phyloP scores from a whole-genome alignment of 352 stramenopile species.

The Aphanomyces invadans region DNA sequence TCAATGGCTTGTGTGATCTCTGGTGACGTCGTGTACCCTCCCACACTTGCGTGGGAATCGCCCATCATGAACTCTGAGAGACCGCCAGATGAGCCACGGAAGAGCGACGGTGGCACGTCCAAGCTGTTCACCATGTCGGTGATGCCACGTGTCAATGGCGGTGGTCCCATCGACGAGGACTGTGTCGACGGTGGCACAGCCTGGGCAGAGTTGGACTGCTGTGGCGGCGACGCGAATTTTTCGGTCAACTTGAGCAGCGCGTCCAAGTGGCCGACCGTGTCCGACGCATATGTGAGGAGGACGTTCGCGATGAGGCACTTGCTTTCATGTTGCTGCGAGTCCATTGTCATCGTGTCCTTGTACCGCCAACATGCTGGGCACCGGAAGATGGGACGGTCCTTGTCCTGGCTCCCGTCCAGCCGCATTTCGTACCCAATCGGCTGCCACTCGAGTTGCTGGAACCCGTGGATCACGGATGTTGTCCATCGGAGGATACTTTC shows the following conservation, averaged over 20 bases:
- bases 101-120: conserved; percentile 57
- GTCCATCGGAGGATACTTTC: conserved; percentile 71
- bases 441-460: conserved; percentile 77
- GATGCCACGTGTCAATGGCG: conserved; percentile 33
- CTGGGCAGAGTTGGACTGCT: neutral
- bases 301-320: conserved; percentile 81
- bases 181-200: conserved; percentile 28
- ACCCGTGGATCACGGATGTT: conserved; percentile 55
- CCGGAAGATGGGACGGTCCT: conserved; percentile 69
- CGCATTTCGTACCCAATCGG: conserved; percentile 74
- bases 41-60: conserved; percentile 42
- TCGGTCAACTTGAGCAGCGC: conserved; percentile 74
- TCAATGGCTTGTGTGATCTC: conserved; percentile 67
- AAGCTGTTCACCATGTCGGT: conserved; percentile 64
- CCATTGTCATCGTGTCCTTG: conserved; percentile 80
- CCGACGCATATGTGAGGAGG: conserved; percentile 67
- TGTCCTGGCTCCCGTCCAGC: conserved; percentile 53
- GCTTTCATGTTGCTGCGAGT: conserved; percentile 71
- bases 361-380: conserved; percentile 77
- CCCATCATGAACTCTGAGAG: conserved; percentile 49
- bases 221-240: neutral
- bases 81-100: conserved; percentile 65
- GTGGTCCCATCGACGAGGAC: conserved; percentile 33
- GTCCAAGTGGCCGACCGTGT: conserved; percentile 68
- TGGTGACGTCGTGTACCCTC: conserved; percentile 40